phyloP scores from a whole-genome alignment of 768 basidiomycete species.

The Suillus clintonianus region DNA sequence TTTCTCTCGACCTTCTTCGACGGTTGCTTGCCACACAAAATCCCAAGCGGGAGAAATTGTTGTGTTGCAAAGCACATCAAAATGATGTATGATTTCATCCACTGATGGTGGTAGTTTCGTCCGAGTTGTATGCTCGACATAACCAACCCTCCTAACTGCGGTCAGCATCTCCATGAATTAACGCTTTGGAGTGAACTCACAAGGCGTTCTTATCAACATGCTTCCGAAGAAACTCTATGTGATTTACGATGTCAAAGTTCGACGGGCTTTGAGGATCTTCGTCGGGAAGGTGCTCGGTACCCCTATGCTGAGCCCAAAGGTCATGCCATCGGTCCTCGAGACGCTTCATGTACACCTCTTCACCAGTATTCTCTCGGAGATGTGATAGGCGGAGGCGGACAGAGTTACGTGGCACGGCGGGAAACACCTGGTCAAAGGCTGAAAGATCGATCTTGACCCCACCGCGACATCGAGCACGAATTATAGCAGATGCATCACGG shows the following conservation, averaged over 20 bases:
- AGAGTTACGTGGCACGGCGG: conserved; percentile 69
- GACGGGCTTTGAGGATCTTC: conserved; percentile 63
- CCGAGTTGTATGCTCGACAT: conserved; percentile 45
- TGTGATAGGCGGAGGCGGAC: conserved; percentile 69
- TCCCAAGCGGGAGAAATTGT: conserved; percentile 56
- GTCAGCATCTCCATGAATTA: conserved; percentile 14
- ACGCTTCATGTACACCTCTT: conserved; percentile 73
- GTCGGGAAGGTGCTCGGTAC: conserved; percentile 69
- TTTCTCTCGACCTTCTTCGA: conserved; percentile 79
- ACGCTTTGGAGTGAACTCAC: conserved; percentile 49
- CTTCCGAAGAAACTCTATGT: conserved; percentile 77
- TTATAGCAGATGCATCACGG: conserved; percentile 80
- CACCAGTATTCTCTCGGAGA: conserved; percentile 61
- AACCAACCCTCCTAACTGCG: conserved; percentile 60
- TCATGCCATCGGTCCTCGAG: conserved; percentile 83
- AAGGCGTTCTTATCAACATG: conserved; percentile 85
- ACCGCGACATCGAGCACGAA: conserved; percentile 73
- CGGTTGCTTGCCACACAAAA: conserved; percentile 70
- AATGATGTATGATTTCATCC: conserved; percentile 45
- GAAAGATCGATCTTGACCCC: conserved; percentile 65
- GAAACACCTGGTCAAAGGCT: conserved; percentile 79
- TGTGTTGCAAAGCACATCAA: conserved; percentile 51
- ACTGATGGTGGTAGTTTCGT: conserved; percentile 45
- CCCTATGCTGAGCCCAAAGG: conserved; percentile 72
- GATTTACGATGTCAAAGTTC: conserved; percentile 80